Percentiles rank a stretch among this genome's conserved stretches.
Evolutionary conservation across 2,329 filamentous ascomycete genomes (phyloP).

Genomic region (Aspergillus cejpii): DNA sequence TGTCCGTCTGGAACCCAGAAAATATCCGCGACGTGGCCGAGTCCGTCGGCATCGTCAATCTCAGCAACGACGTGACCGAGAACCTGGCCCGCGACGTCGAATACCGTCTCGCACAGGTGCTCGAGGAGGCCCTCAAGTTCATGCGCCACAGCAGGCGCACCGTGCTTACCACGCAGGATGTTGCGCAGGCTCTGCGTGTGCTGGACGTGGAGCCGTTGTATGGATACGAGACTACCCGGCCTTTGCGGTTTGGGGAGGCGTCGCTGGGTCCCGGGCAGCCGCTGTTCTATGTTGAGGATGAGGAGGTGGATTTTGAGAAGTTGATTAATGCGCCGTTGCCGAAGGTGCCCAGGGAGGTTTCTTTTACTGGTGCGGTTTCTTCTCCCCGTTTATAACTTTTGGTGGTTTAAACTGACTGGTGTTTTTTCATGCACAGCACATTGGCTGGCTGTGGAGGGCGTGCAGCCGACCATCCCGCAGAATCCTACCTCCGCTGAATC

Average conservation of each 20-base stretch:
- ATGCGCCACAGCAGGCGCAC: conserved; percentile 90
- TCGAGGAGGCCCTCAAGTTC: conserved; percentile 89
- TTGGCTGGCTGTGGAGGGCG: conserved; percentile 95
- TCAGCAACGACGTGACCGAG: conserved; percentile 80
- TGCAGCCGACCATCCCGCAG: conserved; percentile 92
- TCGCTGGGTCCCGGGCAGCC: conserved; percentile 89
- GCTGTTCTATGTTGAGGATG: conserved; percentile 94
- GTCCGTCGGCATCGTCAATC: conserved; percentile 76
- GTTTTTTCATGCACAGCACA: conserved; percentile 56
- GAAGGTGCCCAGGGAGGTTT: conserved; percentile 87
- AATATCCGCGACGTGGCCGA: conserved; percentile 95
- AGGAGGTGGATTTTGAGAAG: conserved; percentile 98
- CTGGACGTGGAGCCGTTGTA: conserved; percentile 93
- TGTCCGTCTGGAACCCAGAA: conserved; percentile 87
- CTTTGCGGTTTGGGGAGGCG: conserved; percentile 86
- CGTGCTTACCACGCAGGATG: conserved; percentile 79
- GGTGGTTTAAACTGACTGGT: conserved; percentile 8
- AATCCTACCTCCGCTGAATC: conserved; percentile 86
- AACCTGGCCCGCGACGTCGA: conserved; percentile 90
- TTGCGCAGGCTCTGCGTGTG: conserved; percentile 75
- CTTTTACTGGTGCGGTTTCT: conserved; percentile 65
- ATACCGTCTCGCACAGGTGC: conserved; percentile 85
- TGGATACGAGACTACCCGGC: conserved; percentile 87
- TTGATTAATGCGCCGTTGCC: conserved; percentile 93
- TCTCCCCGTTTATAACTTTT: conserved; percentile 1